A percentile compares a stretch with the other conserved stretches of the same genome.
Evolutionary conservation across 2,329 filamentous ascomycete genomes (phyloP).

Genomic region (Claviceps sp.): DNA sequence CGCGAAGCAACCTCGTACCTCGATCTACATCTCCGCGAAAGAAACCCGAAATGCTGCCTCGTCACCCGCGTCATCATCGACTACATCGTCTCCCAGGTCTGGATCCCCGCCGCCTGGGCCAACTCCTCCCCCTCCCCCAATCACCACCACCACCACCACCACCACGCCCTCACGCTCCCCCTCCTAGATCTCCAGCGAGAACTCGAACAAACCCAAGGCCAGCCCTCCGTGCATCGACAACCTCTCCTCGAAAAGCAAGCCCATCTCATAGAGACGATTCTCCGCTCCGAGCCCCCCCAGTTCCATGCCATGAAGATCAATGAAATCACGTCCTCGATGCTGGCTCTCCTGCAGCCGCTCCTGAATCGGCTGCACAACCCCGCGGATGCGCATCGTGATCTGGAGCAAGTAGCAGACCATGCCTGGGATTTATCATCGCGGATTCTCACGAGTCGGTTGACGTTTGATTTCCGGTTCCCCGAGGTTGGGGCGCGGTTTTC

Average conservation of each 20-base stretch:
- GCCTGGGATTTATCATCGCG: conserved; percentile 33
- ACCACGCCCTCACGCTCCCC: conserved; percentile 17
- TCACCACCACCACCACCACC: too few species aligned
- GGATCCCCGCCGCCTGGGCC: conserved; percentile 26
- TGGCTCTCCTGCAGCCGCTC: conserved; percentile 25
- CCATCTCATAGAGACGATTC: conserved; percentile 23
- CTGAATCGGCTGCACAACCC: conserved; percentile 22
- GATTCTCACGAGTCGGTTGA: conserved; percentile 30
- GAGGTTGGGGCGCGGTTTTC: conserved; percentile 36
- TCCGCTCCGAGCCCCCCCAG: conserved; percentile 18
- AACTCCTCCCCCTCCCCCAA: conserved; percentile 8
- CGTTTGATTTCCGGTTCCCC: conserved; percentile 36
- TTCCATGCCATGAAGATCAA: conserved; percentile 23
- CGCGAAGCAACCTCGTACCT: conserved; percentile 27
- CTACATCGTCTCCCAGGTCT: conserved; percentile 28
- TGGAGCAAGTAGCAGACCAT: conserved; percentile 25
- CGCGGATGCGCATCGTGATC: conserved; percentile 26
- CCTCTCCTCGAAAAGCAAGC: conserved; percentile 26
- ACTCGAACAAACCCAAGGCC: conserved; percentile 22
- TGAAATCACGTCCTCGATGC: conserved; percentile 28
- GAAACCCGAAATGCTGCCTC: conserved; percentile 27
- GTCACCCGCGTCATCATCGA: conserved; percentile 29
- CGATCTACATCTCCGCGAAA: conserved; percentile 25
- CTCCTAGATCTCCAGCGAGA: conserved; percentile 24
- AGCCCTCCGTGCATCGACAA: conserved; percentile 22